These are phyloP conservation scores for Pseudohyphozyma bogoriensis DNA, from an alignment of 768 basidiomycete genomes.

Conservation along the genomic window DNA sequence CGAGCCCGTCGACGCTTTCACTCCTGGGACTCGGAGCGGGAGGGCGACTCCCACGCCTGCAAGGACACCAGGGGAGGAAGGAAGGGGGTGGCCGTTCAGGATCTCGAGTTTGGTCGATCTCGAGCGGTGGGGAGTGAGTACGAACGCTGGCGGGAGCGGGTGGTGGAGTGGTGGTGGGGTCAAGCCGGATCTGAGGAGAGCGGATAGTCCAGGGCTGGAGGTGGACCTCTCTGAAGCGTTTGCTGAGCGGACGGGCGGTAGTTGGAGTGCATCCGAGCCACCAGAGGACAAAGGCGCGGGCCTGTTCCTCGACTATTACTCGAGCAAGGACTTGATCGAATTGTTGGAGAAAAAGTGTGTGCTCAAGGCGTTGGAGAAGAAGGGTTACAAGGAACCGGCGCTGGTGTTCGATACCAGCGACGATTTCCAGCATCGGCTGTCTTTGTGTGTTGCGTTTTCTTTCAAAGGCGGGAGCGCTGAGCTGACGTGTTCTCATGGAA, in stretches of 20 bases:
- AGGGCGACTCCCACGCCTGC: not conserved
- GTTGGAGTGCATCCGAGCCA: not conserved
- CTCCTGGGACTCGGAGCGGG: not conserved
- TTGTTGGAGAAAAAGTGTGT: not conserved
- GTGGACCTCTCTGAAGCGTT: not conserved
- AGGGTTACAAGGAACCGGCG: not conserved
- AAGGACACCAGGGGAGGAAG: not conserved
- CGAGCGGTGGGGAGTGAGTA: not conserved
- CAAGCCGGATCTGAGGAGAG: not conserved
- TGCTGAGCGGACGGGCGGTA: no score
- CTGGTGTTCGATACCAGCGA: slow-evolving; percentile 3
- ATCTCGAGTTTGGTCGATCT: not conserved
- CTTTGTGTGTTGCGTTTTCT: no score
- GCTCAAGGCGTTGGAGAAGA: not conserved
- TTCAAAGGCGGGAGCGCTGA: no score
- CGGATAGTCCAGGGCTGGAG: not conserved
- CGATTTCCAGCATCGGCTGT: slow-evolving; percentile 1
- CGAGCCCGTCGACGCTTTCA: not conserved
- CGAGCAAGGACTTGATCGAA: not conserved
- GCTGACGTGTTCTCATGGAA: no score
- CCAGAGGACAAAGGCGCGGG: not conserved
- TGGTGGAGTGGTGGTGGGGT: not conserved
- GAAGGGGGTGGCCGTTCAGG: not conserved
- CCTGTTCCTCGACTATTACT: slow-evolving; percentile 7
- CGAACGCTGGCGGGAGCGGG: not conserved